A percentile compares a stretch with the other conserved stretches of the same genome.
These are phyloP conservation scores for Erysimum cheiranthoides DNA, from an alignment of 345 rosid genomes.

Conservation along the genomic window DNA sequence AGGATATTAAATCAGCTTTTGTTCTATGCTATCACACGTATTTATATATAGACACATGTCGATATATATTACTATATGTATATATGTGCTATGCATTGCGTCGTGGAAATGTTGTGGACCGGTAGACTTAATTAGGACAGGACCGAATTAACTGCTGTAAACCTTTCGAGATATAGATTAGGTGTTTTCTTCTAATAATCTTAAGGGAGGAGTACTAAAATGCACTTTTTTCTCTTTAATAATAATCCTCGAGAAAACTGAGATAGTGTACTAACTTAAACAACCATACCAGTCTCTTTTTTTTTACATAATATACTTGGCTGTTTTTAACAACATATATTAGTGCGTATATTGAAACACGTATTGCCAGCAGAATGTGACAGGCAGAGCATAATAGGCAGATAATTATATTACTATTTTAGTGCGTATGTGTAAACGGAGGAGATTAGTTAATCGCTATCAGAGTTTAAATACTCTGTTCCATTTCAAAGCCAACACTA, in stretches of 20 bases:
- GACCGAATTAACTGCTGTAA: background rate
- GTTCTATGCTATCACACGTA: constrained; percentile 15
- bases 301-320: background rate
- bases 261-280: background rate
- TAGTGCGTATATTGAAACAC: constrained; percentile 6
- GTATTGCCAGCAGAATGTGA: constrained; percentile 9
- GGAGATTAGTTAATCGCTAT: background rate
- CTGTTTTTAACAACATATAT: constrained; percentile 1
- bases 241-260: background rate
- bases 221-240: background rate
- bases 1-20: background rate
- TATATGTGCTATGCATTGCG: background rate
- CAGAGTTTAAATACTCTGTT: background rate
- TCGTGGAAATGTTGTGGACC: constrained; percentile 34
- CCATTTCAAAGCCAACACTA: background rate
- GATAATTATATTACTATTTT: background rate
- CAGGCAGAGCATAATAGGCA: background rate
- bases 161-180: background rate
- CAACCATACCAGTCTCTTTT: background rate
- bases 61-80: background rate
- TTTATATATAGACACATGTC: constrained; percentile 11
- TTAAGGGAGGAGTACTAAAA: background rate
- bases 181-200: background rate
- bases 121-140: constrained; percentile 1
- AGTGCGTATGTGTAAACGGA: background rate